phyloP scores from a whole-genome alignment of 257 asterid genomes.

The Solanum neorickii region DNA sequence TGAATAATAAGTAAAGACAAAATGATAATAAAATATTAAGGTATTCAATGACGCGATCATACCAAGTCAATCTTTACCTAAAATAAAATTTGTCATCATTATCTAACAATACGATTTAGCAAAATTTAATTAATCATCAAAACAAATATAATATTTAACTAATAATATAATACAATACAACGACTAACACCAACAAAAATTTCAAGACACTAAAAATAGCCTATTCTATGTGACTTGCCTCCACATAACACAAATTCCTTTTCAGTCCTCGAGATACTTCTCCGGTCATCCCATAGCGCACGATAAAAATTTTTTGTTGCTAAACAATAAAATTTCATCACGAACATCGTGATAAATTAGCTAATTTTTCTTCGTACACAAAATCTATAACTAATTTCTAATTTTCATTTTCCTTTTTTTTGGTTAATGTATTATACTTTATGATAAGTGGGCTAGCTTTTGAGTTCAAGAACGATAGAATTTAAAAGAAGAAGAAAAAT shows the following conservation, averaged over 20 bases:
- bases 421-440: neutral
- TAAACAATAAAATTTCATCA: neutral
- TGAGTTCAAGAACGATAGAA: neutral
- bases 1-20: too few species aligned
- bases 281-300: neutral
- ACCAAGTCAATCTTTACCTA: too few species aligned
- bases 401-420: neutral
- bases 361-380: neutral
- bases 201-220: neutral
- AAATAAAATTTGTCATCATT: too few species aligned
- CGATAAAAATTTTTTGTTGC: neutral
- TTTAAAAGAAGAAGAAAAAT: too few species aligned
- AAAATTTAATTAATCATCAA: too few species aligned
- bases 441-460: neutral
- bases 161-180: too few species aligned
- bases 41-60: too few species aligned
- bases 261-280: neutral
- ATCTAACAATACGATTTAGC: too few species aligned
- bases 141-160: too few species aligned
- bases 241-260: neutral
- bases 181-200: neutral
- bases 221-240: neutral
- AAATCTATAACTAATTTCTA: neutral
- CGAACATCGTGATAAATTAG: neutral
- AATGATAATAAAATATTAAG: neutral